Percentiles rank a stretch among this genome's conserved stretches.
Conservation (phyloP, 2,329 filamentous ascomycete species). For the Aspergillus sp. region DNA sequence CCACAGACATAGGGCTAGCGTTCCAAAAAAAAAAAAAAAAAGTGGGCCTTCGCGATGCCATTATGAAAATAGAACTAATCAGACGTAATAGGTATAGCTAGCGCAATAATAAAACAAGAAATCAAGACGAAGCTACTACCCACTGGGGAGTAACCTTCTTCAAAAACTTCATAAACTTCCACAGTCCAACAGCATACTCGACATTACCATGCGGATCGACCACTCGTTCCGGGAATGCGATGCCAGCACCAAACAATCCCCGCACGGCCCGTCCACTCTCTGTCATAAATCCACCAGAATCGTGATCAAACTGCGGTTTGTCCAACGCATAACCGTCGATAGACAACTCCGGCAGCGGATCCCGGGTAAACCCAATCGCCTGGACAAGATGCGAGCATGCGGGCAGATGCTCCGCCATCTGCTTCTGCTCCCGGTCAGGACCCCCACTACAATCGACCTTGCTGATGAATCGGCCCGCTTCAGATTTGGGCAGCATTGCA, state of each 20-base stretch:
- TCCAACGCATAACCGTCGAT: conserved; percentile 22
- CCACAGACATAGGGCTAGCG: too few species aligned
- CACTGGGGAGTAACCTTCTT: conserved; percentile 50
- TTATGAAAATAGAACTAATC: neutral
- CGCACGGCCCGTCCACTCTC: conserved; percentile 37
- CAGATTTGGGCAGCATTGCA: conserved; percentile 39
- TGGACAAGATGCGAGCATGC: conserved; percentile 50
- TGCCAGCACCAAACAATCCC: conserved; percentile 55
- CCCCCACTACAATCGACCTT: conserved; percentile 41
- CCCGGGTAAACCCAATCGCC: conserved; percentile 52
- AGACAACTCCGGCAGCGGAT: conserved; percentile 45
- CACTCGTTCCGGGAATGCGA: conserved; percentile 57
- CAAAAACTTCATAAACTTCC: conserved; percentile 59
- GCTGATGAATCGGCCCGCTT: conserved; percentile 42
- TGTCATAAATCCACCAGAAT: conserved; percentile 43
- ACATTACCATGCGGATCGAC: conserved; percentile 56
- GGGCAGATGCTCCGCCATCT: conserved; percentile 43
- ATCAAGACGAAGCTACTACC: conserved; percentile 16
- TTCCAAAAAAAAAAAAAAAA: too few species aligned
- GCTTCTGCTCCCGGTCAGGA: conserved; percentile 37
- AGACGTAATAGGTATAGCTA: neutral
- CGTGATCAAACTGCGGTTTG: conserved; percentile 24
- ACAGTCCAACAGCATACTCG: conserved; percentile 57
- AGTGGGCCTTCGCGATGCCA: neutral
- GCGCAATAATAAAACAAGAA: neutral